A percentile compares a stretch with the other conserved stretches of the same genome.
Evolutionary conservation across 768 basidiomycete species (phyloP).

Genomic region (Leccinum truebloodii): DNA sequence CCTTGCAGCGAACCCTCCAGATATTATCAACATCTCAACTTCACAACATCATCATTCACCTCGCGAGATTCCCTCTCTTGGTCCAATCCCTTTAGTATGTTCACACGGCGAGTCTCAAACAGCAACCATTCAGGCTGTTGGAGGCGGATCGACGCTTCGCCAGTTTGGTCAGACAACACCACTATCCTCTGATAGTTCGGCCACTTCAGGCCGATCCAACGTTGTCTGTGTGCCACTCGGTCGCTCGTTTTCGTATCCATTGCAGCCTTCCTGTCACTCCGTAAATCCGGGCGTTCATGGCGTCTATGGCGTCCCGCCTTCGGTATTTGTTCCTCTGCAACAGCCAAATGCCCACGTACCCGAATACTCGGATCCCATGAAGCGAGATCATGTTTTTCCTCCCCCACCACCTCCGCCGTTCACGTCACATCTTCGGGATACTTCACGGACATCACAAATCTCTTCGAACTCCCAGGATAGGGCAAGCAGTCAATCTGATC

Average conservation of each 20-base stretch:
- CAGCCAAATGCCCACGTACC: background rate
- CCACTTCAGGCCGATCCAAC: conserved; percentile 2
- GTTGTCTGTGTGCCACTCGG: background rate
- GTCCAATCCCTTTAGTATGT: conserved; percentile 2
- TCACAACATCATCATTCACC: conserved; percentile 1
- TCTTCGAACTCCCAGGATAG: conserved; percentile 7
- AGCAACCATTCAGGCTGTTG: background rate
- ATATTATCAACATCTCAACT: conserved; percentile 1
- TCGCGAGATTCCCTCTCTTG: background rate
- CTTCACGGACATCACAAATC: background rate
- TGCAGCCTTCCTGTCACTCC: background rate
- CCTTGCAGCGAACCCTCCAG: conserved; percentile 3
- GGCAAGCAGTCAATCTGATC: conserved; percentile 2
- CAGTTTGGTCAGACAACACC: background rate
- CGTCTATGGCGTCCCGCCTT: background rate
- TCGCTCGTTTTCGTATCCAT: background rate
- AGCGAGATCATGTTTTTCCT: background rate
- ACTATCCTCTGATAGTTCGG: background rate
- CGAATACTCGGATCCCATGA: conserved; percentile 5
- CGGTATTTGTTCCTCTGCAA: background rate
- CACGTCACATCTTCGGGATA: background rate
- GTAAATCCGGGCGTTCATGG: background rate
- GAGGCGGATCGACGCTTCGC: background rate
- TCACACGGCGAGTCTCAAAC: conserved; percentile 7
- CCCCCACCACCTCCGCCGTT: background rate